phyloP scores from a whole-genome alignment of 495 filamentous ascomycete genomes.

The Parmelia sp. region DNA sequence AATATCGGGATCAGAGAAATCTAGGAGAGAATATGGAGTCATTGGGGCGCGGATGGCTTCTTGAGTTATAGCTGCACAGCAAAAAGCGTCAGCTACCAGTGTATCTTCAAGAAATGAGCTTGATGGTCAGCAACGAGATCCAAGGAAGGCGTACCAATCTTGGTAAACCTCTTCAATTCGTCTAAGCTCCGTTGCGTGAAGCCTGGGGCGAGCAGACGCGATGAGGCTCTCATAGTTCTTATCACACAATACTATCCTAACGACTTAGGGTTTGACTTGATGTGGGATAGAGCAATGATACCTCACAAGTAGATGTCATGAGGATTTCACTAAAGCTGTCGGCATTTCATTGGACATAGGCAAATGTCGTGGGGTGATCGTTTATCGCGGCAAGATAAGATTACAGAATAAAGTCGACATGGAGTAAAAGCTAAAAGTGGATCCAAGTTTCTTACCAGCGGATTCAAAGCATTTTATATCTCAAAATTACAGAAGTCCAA shows the following conservation, averaged over 20 bases:
- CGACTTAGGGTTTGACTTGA: background rate
- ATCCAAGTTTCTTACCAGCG: no score
- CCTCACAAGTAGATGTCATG: background rate
- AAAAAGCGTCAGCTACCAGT: background rate
- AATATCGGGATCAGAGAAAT: constrained; percentile 57
- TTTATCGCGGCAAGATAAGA: constrained; percentile 2
- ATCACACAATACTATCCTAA: background rate
- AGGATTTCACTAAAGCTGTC: background rate
- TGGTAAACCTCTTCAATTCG: constrained; percentile 55
- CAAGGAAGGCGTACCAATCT: constrained; percentile 42
- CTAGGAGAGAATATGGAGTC: constrained; percentile 43
- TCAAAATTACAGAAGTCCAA: no score
- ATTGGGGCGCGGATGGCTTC: constrained; percentile 45
- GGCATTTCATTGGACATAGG: background rate
- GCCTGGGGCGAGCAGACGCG: constrained; percentile 45
- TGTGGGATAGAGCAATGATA: background rate
- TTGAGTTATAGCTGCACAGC: constrained; percentile 40
- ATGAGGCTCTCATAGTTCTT: constrained; percentile 41
- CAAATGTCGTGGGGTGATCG: no score
- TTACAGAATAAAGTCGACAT: background rate
- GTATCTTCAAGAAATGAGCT: background rate
- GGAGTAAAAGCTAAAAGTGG: background rate
- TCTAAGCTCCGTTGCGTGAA: constrained; percentile 60
- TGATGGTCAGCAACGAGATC: background rate
- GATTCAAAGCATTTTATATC: background rate